Base-by-base conservation (phyloP, 768 basidiomycete genomes). In the Postia placenta region DNA sequence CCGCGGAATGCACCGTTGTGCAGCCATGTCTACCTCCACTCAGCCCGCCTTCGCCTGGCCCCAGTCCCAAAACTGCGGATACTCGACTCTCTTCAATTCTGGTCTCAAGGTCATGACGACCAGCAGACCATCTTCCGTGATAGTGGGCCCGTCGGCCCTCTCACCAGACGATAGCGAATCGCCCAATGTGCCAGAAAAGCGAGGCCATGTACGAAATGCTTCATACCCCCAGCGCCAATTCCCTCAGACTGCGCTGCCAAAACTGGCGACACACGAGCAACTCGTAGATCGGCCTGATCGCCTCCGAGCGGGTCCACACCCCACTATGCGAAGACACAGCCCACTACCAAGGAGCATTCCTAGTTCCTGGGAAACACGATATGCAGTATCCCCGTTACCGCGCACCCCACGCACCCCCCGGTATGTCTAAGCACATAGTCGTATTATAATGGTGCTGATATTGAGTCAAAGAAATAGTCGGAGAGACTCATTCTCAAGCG, bases 51-150 rank as follows among this genome's bases (percentile, higher is more conserved):
- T 39, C 47, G 27, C 30, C 22, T 48, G 37, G 47, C 22, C 38
- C 15, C 23, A 45, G 17, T 30, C 11, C 11, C 30, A 45, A 17
- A 24, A 17, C 33, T 45, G 45, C 33, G 30, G 30, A 41, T 69
- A 69, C 49, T 69, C 68, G 12, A 66, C 39, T 28, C 36, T 69
- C 42, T 69, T 69, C 47, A 60, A 67, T 42, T 69, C 68, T 11
- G 68, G 68, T 11, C 56, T 69, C 7, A 58, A 55, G n/a, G 58
- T 56, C 3, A 68, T 68, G 35, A 64, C 67, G 37, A 12, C 49
- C 6, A 33, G 22, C 28, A 45, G 49, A 20, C 44, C 53, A n/a
- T 28, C 45, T 6, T 50, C 53, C 30, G 51, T 42, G 49, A 47
- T 42, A 14, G 24, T 23, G 20, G 20, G 26, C 5, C 15, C 48